Evolutionary conservation across 495 filamentous ascomycete species (phyloP), one percentile per base, ranked within the genome.

Genomic region (Beverwykella pulmonaria): DNA sequence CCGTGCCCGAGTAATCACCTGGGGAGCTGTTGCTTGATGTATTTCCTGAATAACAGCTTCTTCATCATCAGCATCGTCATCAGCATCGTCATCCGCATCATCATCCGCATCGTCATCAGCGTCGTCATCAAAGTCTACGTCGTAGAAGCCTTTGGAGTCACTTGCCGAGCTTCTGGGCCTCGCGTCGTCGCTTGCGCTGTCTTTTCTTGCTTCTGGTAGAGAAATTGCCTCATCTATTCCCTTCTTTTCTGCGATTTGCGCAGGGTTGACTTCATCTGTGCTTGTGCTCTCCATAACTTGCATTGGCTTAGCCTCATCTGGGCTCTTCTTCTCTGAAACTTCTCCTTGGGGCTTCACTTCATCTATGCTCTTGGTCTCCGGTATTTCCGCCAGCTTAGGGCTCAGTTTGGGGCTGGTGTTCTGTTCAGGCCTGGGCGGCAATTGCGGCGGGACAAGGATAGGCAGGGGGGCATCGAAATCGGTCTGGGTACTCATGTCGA

Each of bases 401-500:
- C 56, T 59, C 15, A 44, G 39, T 44, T 44, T 44, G 6, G 39
- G 39, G 8, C 20, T 23, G 2, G 55, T 60, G 32, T 71, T 66
- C 4, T 48, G 15, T n/a, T 32, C 53, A 8, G 52, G 32, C 20
- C 63, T 25, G 3, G 63, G 59, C 4, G 59, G 64, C 27, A 65
- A 36, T 46, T 22, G n/a, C 9, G 65, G 69, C 20, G 65, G 67
- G 5, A 60, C 67, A 15, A 53, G 30, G 20, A 65, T 50, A 17
- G 63, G 34, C 17, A 52, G n/a, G 4, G 60, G 65, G 19, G 62
- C 39, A 14, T 71, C 64, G 47, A 72, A 62, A 47, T 78, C 75
- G 9, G 74, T 76, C 50, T 77, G 75, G 12, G 75, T 77, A 25
- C 62, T 56, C 60, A 75, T 75, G 22, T 75, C 71, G 12, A 65